phyloP scores from a whole-genome alignment of 306 rosid species.

The Phaseolus lunatus region DNA sequence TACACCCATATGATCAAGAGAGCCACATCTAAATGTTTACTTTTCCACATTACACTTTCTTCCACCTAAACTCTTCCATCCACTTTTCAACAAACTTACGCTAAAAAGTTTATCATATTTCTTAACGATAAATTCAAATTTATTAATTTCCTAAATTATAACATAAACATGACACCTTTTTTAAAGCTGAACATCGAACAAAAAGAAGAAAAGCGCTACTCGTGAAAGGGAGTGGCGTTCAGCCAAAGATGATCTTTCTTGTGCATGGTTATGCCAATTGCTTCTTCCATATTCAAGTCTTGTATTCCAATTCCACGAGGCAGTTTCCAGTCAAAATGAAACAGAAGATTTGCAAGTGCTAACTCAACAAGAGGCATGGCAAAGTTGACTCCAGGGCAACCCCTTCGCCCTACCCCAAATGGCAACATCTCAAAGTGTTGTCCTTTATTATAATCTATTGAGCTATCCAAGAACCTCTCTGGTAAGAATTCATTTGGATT shows the following conservation, averaged over 20 bases:
- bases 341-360: conserved; percentile 57
- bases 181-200: neutral
- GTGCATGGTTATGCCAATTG: conserved; percentile 39
- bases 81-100: no score
- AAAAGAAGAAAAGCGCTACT: neutral
- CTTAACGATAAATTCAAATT: neutral
- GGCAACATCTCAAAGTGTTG: conserved; percentile 55
- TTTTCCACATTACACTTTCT: no score
- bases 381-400: conserved; percentile 52
- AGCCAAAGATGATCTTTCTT: conserved; percentile 45
- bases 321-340: conserved; percentile 56
- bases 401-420: conserved; percentile 60
- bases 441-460: conserved; percentile 51
- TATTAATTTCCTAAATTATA: neutral
- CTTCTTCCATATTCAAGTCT: conserved; percentile 61
- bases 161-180: neutral
- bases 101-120: no score
- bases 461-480: conserved; percentile 51
- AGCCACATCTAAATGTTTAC: no score
- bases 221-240: neutral
- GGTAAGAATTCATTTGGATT: conserved; percentile 59
- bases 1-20: no score
- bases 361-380: conserved; percentile 41
- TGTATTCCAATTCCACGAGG: conserved; percentile 50
- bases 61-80: no score